Evolutionary conservation across 1,139 yeast genomes (phyloP).

Genomic region (Zygosaccharomyces pseudobailii): DNA sequence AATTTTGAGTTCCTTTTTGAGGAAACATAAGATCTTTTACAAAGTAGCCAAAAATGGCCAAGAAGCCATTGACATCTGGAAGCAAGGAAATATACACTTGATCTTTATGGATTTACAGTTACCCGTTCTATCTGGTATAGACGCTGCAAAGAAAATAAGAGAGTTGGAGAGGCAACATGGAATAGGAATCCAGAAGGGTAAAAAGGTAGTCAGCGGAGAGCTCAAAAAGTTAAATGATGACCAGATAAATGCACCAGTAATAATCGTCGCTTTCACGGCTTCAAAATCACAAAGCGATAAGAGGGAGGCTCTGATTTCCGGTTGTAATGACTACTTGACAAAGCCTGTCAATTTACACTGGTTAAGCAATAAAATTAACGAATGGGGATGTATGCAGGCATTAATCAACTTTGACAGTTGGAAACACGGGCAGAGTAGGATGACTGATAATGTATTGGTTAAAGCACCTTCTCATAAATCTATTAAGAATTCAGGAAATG

Average conservation of each 20-base stretch:
- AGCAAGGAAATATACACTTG: slow-evolving; percentile 84
- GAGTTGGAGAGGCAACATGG: slow-evolving; percentile 73
- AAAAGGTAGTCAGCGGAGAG: slow-evolving; percentile 32
- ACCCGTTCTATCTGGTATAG: slow-evolving; percentile 90
- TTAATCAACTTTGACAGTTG: slow-evolving; percentile 93
- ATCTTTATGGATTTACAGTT: slow-evolving; percentile 93
- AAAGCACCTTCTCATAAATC: slow-evolving; percentile 17
- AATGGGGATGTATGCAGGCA: slow-evolving; percentile 98
- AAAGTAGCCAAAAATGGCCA: slow-evolving; percentile 86
- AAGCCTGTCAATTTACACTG: slow-evolving; percentile 93
- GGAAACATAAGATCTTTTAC: slow-evolving; percentile 79
- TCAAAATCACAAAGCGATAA: slow-evolving; percentile 83
- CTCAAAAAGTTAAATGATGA: slow-evolving; percentile 13
- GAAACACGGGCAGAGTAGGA: slow-evolving; percentile 47
- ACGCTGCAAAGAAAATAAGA: slow-evolving; percentile 86
- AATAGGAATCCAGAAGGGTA: slow-evolving; percentile 51
- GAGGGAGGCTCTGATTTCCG: slow-evolving; percentile 89
- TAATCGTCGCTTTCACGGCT: slow-evolving; percentile 93
- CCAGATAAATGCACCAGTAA: slow-evolving; percentile 62
- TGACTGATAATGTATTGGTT: slow-evolving; percentile 27
- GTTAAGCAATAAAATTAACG: slow-evolving; percentile 90
- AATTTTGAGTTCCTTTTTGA: slow-evolving; percentile 84
- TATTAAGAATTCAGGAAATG: neutral
- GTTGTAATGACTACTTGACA: slow-evolving; percentile 95
- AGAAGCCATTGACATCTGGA: slow-evolving; percentile 91